Conservation (phyloP, 306 rosid species). For the Fragaria iinumae region DNA sequence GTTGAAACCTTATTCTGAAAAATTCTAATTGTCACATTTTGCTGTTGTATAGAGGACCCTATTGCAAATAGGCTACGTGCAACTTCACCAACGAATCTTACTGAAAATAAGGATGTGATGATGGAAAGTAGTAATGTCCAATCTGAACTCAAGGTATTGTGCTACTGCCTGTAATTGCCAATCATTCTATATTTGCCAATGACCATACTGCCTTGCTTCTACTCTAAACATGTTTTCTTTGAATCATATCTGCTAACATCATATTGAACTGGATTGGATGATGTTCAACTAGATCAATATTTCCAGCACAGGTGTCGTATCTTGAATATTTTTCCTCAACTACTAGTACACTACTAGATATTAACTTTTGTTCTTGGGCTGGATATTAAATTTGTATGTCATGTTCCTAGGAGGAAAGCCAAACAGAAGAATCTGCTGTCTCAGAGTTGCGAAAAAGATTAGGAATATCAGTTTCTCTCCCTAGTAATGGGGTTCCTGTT, state of each 20-base stretch:
- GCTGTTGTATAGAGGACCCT: conserved; percentile 63
- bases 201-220: background rate
- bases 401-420: conserved; percentile 44
- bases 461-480: conserved; percentile 61
- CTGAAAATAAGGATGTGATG: conserved; percentile 50
- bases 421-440: conserved; percentile 52
- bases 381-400: conserved; percentile 3
- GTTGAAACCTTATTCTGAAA: conserved; percentile 13
- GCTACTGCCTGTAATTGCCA: conserved; percentile 16
- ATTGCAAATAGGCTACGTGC: conserved; percentile 67
- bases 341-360: background rate
- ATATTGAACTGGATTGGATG: background rate
- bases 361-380: background rate
- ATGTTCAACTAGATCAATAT: background rate
- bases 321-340: background rate
- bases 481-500: conserved; percentile 51
- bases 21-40: conserved; percentile 14
- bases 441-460: conserved; percentile 62
- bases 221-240: background rate
- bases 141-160: conserved; percentile 51
- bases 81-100: conserved; percentile 53
- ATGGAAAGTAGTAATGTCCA: conserved; percentile 45
- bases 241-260: background rate
- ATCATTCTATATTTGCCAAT: background rate
- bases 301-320: background rate